Evolutionary conservation across 805 yeast genomes (phyloP), one percentile per base, ranked within the genome.

Genomic region (Candida coquimbonensis): DNA sequence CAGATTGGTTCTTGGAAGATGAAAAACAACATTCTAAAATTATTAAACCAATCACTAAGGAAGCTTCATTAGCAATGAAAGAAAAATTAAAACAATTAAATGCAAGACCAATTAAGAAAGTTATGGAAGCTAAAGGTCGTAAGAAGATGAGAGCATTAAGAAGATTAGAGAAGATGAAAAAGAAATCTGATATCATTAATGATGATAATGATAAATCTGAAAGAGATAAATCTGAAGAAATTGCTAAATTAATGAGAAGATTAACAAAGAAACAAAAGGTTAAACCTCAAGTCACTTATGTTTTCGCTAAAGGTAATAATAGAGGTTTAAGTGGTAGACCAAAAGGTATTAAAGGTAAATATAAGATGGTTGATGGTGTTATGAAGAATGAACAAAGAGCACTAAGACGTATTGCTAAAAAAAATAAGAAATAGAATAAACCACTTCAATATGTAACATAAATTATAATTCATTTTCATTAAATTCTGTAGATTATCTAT

Each of bases 341-440:
- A 37, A 84, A 80, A 69, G 99, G 99, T 65, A 80, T 93, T 55
- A 88, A 82, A 66, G 99, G 99, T 69, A 89, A 87, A 65, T 93
- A 93, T 72, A 93, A 87, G 83, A 93, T 93, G 99, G 98, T 93
- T 56, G 99, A 93, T 68, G 98, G 98, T 74, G 87, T 83, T 19
- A 73, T 88, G 84, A 93, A 93, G 86, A 93, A 93, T 66, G 99
- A 93, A 69, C 90, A 85, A 74, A 75, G 99, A 55, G 96, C 98
- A 13, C 72, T 91, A 61, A 82, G 78, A 61, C 81, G 98, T 64
- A 87, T 90, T 54, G 85, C 88, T 25, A 93, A 90, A 76, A 88
- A 87, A 72, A 74, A 83, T 60, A 85, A 78, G 68, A 83, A 83
- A 64, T 69, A 64, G 59, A 12, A 19, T 9, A 16, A 16, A 17